phyloP scores from a whole-genome alignment of 2,329 filamentous ascomycete species.

The Aaosphaeria pasadenensis region DNA sequence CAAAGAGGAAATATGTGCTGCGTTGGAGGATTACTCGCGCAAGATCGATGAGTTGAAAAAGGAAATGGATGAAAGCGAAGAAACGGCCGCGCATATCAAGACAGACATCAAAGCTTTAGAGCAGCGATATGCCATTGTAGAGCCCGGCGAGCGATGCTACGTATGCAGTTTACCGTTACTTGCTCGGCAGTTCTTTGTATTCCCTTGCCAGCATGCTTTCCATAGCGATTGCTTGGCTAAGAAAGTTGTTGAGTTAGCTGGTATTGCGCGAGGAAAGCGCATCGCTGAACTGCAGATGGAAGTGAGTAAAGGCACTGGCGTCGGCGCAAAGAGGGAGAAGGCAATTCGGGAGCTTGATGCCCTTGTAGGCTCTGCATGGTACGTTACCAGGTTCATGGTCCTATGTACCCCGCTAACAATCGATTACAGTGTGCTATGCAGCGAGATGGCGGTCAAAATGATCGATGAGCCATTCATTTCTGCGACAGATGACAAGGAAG shows the following conservation, averaged over 20 bases:
- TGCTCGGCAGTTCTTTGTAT: slow-evolving; percentile 93
- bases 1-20: slow-evolving; percentile 94
- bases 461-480: slow-evolving; percentile 91
- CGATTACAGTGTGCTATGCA: slow-evolving; percentile 74
- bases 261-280: slow-evolving; percentile 69
- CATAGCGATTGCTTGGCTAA: slow-evolving; percentile 91
- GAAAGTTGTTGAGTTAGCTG: slow-evolving; percentile 79
- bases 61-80: slow-evolving; percentile 93
- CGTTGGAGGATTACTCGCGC: slow-evolving; percentile 87
- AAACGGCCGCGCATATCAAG: slow-evolving; percentile 87
- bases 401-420: slow-evolving; percentile 14
- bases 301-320: slow-evolving; percentile 72
- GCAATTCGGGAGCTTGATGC: slow-evolving; percentile 86
- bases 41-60: slow-evolving; percentile 84
- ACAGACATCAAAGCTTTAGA: slow-evolving; percentile 83
- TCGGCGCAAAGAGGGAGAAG: slow-evolving; percentile 70
- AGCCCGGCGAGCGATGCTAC: slow-evolving; percentile 93
- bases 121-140: slow-evolving; percentile 89
- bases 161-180: slow-evolving; percentile 81
- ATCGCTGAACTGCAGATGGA: slow-evolving; percentile 84
- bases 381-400: slow-evolving; percentile 31
- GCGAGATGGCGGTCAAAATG: slow-evolving; percentile 89
- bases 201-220: slow-evolving; percentile 96
- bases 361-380: slow-evolving; percentile 89
- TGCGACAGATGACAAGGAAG: slow-evolving; percentile 67